A percentile compares a stretch with the other conserved stretches of the same genome.
Evolutionary conservation across 768 basidiomycete species (phyloP).

Genomic region (Macrocybe gigantea): DNA sequence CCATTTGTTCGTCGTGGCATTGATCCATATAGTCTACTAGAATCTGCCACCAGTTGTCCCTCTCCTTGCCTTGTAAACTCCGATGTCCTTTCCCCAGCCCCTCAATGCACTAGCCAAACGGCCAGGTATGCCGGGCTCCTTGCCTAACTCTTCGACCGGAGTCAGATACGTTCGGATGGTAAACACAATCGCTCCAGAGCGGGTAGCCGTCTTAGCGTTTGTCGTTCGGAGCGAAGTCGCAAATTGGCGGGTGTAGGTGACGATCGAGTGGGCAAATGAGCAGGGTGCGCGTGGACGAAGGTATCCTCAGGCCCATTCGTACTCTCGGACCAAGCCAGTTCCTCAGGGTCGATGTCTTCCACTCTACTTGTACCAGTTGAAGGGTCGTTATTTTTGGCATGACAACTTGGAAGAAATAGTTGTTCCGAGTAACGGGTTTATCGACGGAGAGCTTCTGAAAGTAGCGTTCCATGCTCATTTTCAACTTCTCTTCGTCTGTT

Average conservation of each 20-base stretch:
- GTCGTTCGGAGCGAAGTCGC: slow-evolving; percentile 57
- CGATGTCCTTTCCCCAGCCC: slow-evolving; percentile 63
- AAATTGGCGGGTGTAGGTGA: slow-evolving; percentile 36
- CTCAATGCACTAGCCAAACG: slow-evolving; percentile 58
- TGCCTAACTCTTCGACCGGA: slow-evolving; percentile 42
- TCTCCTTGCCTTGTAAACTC: slow-evolving; percentile 36
- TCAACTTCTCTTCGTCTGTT: slow-evolving; percentile 55
- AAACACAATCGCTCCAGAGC: slow-evolving; percentile 61
- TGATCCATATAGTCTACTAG: slow-evolving; percentile 33
- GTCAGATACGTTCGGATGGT: slow-evolving; percentile 64
- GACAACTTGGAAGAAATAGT: slow-evolving; percentile 43
- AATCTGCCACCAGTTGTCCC: slow-evolving; percentile 24
- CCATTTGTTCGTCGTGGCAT: slow-evolving; percentile 13
- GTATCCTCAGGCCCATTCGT: slow-evolving; percentile 24
- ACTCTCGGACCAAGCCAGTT: slow-evolving; percentile 51
- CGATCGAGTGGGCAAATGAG: slow-evolving; percentile 10
- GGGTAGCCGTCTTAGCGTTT: slow-evolving; percentile 61
- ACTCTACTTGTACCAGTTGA: slow-evolving; percentile 6
- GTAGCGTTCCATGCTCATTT: slow-evolving; percentile 62
- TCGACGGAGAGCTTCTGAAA: slow-evolving; percentile 61
- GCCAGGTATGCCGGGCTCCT: slow-evolving; percentile 54
- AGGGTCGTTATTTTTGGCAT: neutral
- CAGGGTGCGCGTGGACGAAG: slow-evolving; percentile 11
- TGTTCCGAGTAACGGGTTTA: slow-evolving; percentile 68
- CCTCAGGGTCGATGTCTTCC: slow-evolving; percentile 47